Evolutionary conservation across 192 early-diverging fungal genomes (phyloP).

Genomic region (Linnemannia hyalina): DNA sequence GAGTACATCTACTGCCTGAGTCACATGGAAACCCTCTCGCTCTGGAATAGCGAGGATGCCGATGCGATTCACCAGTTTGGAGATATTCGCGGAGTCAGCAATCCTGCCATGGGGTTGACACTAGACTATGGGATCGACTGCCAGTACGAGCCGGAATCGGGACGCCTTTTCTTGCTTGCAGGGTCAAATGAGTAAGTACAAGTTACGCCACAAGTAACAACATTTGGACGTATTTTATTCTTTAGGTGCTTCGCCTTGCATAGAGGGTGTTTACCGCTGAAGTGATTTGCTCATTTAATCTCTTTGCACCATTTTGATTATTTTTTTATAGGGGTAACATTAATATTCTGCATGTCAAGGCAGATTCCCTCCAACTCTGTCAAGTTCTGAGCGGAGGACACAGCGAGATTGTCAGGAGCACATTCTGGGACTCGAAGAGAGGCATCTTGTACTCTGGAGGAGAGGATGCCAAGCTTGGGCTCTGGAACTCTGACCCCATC

Average conservation of each 20-base stretch:
- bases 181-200: constrained; percentile 79
- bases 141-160: constrained; percentile 72
- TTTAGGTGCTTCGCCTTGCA: not conserved
- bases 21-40: constrained; percentile 91
- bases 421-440: constrained; percentile 75
- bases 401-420: constrained; percentile 85
- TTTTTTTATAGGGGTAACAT: constrained; percentile 75
- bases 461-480: constrained; percentile 81
- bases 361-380: constrained; percentile 80
- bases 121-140: constrained; percentile 91
- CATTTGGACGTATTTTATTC: constrained; percentile 8
- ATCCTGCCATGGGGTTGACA: constrained; percentile 56
- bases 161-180: constrained; percentile 82
- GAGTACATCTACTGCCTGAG: constrained; percentile 92
- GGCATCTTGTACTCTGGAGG: constrained; percentile 79
- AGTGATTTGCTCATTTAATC: not conserved
- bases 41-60: constrained; percentile 73
- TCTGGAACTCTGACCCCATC: constrained; percentile 67
- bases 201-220: too few relatives aligned
- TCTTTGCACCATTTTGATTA: not conserved
- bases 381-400: constrained; percentile 86
- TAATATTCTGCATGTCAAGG: constrained; percentile 84
- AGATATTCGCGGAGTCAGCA: constrained; percentile 76
- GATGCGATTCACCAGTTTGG: constrained; percentile 81
- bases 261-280: not conserved